phyloP scores from a whole-genome alignment of 805 yeast genomes.

The Saturnispora bothae region DNA sequence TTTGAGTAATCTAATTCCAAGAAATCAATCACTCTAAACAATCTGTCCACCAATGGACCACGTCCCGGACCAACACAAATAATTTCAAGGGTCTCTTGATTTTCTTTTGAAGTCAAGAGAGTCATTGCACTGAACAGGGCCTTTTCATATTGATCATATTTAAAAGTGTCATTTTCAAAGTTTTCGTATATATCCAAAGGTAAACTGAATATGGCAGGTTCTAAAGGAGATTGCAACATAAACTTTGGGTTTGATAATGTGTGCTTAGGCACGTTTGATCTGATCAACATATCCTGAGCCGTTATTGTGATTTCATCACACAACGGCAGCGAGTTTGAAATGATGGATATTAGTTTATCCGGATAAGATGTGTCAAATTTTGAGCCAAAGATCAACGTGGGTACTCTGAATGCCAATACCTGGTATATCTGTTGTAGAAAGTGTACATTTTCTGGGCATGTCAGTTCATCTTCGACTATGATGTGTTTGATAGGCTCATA shows the following conservation, averaged over 20 bases:
- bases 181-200: slow-evolving; percentile 50
- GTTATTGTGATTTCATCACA: slow-evolving; percentile 1
- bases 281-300: slow-evolving; percentile 7
- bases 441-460: neutral
- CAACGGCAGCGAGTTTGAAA: neutral
- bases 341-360: slow-evolving; percentile 10
- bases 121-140: slow-evolving; percentile 51
- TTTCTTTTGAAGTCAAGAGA: slow-evolving; percentile 20
- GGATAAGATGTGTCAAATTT: neutral
- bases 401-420: neutral
- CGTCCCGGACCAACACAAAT: slow-evolving; percentile 81
- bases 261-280: slow-evolving; percentile 10
- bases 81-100: slow-evolving; percentile 25
- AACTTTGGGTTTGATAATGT: slow-evolving; percentile 12
- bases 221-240: slow-evolving; percentile 44
- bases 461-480: neutral
- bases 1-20: slow-evolving; percentile 20
- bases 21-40: slow-evolving; percentile 32
- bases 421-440: slow-evolving; percentile 1
- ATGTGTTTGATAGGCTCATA: slow-evolving; percentile 3
- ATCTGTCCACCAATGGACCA: slow-evolving; percentile 64
- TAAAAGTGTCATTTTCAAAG: slow-evolving; percentile 61
- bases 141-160: slow-evolving; percentile 56
- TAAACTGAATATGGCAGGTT: slow-evolving; percentile 55
- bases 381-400: neutral